These are phyloP conservation scores for Claviceps digitariae DNA, from an alignment of 2,329 filamentous ascomycete species.

Conservation along the genomic window DNA sequence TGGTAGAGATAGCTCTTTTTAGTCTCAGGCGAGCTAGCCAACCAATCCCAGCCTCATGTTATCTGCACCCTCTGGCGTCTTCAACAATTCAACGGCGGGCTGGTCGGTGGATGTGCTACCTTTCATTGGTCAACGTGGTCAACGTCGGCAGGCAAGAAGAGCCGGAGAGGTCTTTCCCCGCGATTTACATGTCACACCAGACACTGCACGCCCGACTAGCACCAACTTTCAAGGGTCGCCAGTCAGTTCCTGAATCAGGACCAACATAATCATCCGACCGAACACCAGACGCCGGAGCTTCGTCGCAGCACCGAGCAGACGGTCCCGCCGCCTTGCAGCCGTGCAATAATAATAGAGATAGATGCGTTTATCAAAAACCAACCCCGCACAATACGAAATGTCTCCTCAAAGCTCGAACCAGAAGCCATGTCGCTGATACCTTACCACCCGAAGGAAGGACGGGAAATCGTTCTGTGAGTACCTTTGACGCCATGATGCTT, in stretches of 20 bases:
- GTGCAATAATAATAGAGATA: background rate
- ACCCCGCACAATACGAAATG: background rate
- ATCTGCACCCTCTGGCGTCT: no score
- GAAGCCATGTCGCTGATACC: conserved; percentile 56
- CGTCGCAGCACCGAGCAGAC: background rate
- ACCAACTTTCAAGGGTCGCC: no score
- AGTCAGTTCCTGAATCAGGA: no score
- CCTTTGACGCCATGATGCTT: conserved; percentile 3
- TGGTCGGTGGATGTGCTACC: no score
- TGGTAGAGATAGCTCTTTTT: no score
- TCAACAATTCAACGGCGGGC: no score
- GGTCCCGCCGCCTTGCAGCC: background rate
- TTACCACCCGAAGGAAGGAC: conserved; percentile 57
- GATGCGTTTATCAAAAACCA: background rate
- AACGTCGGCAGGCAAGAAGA: no score
- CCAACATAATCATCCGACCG: no score
- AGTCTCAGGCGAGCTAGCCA: no score
- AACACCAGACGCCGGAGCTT: background rate
- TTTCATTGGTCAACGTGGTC: no score
- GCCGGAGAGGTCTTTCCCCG: background rate
- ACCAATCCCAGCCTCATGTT: no score
- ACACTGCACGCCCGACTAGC: no score
- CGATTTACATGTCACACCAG: background rate
- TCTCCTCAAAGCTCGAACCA: background rate
- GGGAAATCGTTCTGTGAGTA: conserved; percentile 68